A percentile compares a stretch with the other conserved stretches of the same genome.
These are phyloP conservation scores for maize (Zea mays) DNA, from an alignment of 176 grass and related monocot species.

Conservation along the genomic window Zm-B73-REFERENCE-NAM-5.0 NC_050100.1:28057001-28057500, in stretches of 20 bases:
- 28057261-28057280: slow-evolving; percentile 47
- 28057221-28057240: slow-evolving; percentile 60
- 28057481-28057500: slow-evolving; percentile 48
- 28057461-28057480: slow-evolving; percentile 66
- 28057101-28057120: slow-evolving; percentile 70
- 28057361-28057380: slow-evolving; percentile 64
- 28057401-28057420: slow-evolving; percentile 79
- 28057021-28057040: slow-evolving; percentile 56
- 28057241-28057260: slow-evolving; percentile 57
- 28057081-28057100: slow-evolving; percentile 55
- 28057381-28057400: slow-evolving; percentile 36
- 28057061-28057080: slow-evolving; percentile 59
- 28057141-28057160: slow-evolving; percentile 53
- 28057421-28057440: slow-evolving; percentile 59
- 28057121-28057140: slow-evolving; percentile 64
- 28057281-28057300: slow-evolving; percentile 67
- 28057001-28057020: slow-evolving; percentile 63
- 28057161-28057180: slow-evolving; percentile 33
- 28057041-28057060: slow-evolving; percentile 72
- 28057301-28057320: slow-evolving; percentile 61
- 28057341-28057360: slow-evolving; percentile 60
- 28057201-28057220: slow-evolving; percentile 55
- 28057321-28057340: slow-evolving; percentile 53
- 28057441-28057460: slow-evolving; percentile 40
- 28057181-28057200: slow-evolving; percentile 66